A percentile compares a stretch with the other conserved stretches of the same genome.
phyloP scores from a whole-genome alignment of 495 filamentous ascomycete species.

The Oleoguttula mirabilis region DNA sequence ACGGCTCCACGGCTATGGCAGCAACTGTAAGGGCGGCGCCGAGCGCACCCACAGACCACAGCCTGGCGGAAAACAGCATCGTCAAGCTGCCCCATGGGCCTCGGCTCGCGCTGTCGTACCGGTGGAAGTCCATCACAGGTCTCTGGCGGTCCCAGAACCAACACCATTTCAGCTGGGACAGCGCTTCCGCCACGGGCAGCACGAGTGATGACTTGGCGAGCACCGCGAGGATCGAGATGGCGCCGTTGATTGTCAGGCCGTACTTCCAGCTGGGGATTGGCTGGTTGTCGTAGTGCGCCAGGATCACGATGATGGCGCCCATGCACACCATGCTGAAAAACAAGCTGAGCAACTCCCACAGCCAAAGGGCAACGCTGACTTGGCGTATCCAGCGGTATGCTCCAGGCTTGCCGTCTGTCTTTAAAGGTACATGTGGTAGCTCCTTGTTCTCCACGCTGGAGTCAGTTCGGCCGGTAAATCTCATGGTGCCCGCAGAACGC shows the following conservation, averaged over 20 bases:
- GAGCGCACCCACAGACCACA: conserved; percentile 3
- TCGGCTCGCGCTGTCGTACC: conserved; percentile 32
- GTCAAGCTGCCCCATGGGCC: conserved; percentile 31
- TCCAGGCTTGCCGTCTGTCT: no score
- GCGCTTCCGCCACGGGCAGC: conserved; percentile 20
- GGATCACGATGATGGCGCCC: conserved; percentile 2
- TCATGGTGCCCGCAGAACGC: no score
- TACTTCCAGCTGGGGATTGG: conserved; percentile 4
- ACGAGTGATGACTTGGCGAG: conserved; percentile 26
- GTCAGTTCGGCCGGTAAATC: no score
- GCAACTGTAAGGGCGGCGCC: conserved; percentile 4
- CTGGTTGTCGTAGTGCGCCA: conserved; percentile 3
- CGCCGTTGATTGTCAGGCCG: conserved; percentile 21
- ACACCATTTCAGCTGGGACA: conserved; percentile 34
- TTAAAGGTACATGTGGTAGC: no score
- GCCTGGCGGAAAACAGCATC: conserved; percentile 21
- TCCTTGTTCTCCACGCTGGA: no score
- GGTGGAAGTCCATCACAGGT: conserved; percentile 23
- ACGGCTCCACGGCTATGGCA: conserved; percentile 2
- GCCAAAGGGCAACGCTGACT: conserved; percentile 4
- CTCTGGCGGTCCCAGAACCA: conserved; percentile 22
- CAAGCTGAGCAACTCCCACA: conserved; percentile 8
- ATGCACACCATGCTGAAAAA: conserved; percentile 3
- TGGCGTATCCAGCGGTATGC: conserved; percentile 1
- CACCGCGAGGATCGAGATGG: conserved; percentile 29